Conservation (phyloP, 805 yeast species). For the Candida nanaspora region DNA sequence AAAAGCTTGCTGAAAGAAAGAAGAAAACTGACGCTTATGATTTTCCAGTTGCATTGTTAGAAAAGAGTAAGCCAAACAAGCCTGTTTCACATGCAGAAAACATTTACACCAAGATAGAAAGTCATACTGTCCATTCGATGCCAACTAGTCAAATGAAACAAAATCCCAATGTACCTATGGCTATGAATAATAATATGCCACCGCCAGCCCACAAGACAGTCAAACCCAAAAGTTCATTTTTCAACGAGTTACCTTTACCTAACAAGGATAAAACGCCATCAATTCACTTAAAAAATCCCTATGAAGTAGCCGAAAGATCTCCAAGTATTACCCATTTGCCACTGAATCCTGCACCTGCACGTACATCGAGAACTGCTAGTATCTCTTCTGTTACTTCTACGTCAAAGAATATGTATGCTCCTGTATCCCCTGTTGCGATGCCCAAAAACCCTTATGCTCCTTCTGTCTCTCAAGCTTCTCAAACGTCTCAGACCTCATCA, state of each 20-base stretch:
- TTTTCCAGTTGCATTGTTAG: conserved; percentile 53
- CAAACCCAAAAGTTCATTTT: conserved; percentile 36
- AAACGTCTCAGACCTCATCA: not conserved
- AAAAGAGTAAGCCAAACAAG: conserved; percentile 31
- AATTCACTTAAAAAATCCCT: conserved; percentile 18
- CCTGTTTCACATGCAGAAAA: conserved; percentile 26
- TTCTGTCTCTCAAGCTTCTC: not conserved
- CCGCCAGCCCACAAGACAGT: not conserved
- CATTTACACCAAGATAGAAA: conserved; percentile 22
- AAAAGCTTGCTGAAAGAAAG: conserved; percentile 37
- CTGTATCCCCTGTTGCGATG: conserved; percentile 6
- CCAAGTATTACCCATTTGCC: not conserved
- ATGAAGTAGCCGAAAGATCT: conserved; percentile 9
- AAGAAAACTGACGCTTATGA: conserved; percentile 73
- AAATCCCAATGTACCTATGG: not conserved
- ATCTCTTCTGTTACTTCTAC: not conserved
- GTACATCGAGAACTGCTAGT: not conserved
- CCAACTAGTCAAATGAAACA: too few species aligned
- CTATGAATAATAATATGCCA: conserved; percentile 1
- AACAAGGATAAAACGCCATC: conserved; percentile 2
- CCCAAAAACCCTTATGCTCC: conserved; percentile 26
- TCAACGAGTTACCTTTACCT: conserved; percentile 49
- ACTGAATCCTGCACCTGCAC: not conserved
- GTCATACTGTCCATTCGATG: too few species aligned
- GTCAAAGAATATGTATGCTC: conserved; percentile 5